Conservation (phyloP, 768 basidiomycete genomes). For the Amanita brunnescens region DNA sequence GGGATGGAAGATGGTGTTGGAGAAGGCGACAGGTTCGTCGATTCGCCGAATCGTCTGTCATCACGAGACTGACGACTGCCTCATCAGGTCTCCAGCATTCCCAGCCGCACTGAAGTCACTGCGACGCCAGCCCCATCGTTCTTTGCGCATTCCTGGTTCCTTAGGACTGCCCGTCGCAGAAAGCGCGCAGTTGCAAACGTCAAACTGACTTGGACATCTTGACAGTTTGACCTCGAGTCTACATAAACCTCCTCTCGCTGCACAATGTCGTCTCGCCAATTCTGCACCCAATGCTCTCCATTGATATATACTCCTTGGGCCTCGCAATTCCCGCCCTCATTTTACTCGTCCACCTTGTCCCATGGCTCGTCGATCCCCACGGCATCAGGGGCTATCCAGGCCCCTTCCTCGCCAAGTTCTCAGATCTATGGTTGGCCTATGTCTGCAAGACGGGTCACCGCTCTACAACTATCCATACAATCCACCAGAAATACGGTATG, state of each 20-base stretch:
- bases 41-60: too few relatives aligned
- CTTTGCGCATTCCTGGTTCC: not conserved
- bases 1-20: too few relatives aligned
- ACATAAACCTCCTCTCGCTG: constrained; percentile 4
- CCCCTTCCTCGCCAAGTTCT: too few relatives aligned
- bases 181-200: too few relatives aligned
- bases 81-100: too few relatives aligned
- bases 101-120: too few relatives aligned
- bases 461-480: constrained; percentile 61
- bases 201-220: not conserved
- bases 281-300: constrained; percentile 17
- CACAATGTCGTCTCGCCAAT: not conserved
- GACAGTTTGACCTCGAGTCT: constrained; percentile 1
- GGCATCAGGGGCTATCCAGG: constrained; percentile 43
- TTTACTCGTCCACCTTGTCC: constrained; percentile 30
- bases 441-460: constrained; percentile 62
- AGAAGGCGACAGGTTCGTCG: too few relatives aligned
- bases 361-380: constrained; percentile 51
- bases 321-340: constrained; percentile 20
- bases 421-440: constrained; percentile 74
- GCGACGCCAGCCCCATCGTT: constrained; percentile 20
- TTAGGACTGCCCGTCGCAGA: too few relatives aligned
- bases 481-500: constrained; percentile 70
- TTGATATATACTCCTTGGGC: constrained; percentile 19
- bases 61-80: too few relatives aligned